Evolutionary conservation across 2,329 filamentous ascomycete species (phyloP), one percentile per base, ranked within the genome.

Genomic region (Colletotrichum sojae): DNA sequence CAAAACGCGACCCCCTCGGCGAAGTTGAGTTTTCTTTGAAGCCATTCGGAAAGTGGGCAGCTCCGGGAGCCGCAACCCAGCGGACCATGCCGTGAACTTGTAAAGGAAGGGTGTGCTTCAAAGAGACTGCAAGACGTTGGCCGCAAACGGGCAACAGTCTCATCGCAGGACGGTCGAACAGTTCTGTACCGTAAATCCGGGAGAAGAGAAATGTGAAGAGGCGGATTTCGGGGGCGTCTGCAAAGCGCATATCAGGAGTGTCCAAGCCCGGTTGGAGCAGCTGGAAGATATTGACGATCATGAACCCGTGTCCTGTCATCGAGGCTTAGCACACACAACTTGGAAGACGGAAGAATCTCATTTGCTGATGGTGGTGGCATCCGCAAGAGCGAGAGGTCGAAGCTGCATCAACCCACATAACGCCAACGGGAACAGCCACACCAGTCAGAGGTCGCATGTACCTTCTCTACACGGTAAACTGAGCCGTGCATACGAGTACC

Each of bases 361-460:
- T 69, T 66, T 56, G 66, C 46, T 69, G 62, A 40, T 66, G 62
- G 62, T 69, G 49, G 62, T 51, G 39, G 18, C n/a, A 49, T n/a
- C 31, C 18, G 20, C 22, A 9, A 60, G 55, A 52, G 48, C 36
- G 13, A 52, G 62, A 45, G 59, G 25, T 68, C 20, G 18, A 13
- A 59, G 39, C 43, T 52, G 20, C 64, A 27, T 31, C 48, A 60
- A 61, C 18, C 52, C 46, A 46, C 65, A 31, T 36, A 36, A 56
- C 52, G 51, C 46, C 39, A 61, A 59, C 54, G 54, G 54, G 55
- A 66, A 69, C 66, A 69, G 66, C 66, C 66, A 69, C 66, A 31
- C 48, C 49, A 1, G 46, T 20, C 12, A 2, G 20, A 36, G 52
- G 46, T 15, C 25, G 39, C 31, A 2, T 36, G 5, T 56, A 55